Base-by-base conservation (phyloP, 1,139 yeast genomes). In the Lodderomyces metapsilosis region DNA sequence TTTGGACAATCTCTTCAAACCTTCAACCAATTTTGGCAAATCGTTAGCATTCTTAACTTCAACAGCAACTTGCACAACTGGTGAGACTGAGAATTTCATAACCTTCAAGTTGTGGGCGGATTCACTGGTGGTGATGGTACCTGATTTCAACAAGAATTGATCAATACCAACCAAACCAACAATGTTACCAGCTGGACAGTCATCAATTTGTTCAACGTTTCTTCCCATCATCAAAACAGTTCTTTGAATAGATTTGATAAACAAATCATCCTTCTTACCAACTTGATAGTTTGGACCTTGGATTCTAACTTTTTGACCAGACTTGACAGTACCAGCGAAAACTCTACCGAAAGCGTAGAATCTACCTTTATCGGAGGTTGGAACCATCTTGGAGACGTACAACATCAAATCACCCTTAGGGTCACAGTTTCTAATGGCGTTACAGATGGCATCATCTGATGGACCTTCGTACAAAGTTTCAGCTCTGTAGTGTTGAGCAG, bases 281-380 rank as follows among this genome's bases (percentile, higher is more conserved):
- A 95, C 96, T 64, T 80, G 81, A 78, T 88, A 92, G 96, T 91
- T 91, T 71, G 98, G 98, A 79, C 98, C 98, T 82, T 92, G 98
- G 69, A 92, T 92, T 82, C 98, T 88, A 68, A 92, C 96, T 88
- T 92, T 92, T 83, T 85, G 91, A 78, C 98, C 98, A 64, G 97
- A 88, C 74, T 77, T 87, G 66, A 92, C 97, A 66, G 98, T 92
- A 89, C 98, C 98, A 62, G 98, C 87, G 81, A 92, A 92, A 73
- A 92, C 98, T 84, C 98, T 94, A 76, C 98, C 98, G 80, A 92
- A 92, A 69, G 98, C 98, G 85, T 89, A 92, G 96, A 92, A 92
- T 82, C 98, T 91, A 84, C 98, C 98, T 84, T 91, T 92, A 77
- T 92, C 98, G 62, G 98, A 91, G 69, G 98, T 92, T 76, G 98